Evolutionary conservation across 1,139 yeast genomes (phyloP).

Genomic region (Saccharomycopsis hybrid): DNA sequence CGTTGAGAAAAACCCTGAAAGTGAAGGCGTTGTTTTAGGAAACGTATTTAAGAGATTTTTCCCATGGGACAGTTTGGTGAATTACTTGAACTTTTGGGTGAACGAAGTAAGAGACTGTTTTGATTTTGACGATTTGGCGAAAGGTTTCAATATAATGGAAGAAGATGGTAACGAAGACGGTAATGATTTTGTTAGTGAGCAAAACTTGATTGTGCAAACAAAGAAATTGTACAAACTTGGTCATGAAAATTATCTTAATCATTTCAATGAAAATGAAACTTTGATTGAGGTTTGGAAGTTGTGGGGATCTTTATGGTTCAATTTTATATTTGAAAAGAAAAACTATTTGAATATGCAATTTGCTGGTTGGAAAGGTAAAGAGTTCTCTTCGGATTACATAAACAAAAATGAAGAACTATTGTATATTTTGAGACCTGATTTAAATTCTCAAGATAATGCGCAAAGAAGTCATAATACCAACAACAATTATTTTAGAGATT

Average conservation of each 20-base stretch:
- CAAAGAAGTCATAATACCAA: slow-evolving; percentile 20
- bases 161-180: slow-evolving; percentile 21
- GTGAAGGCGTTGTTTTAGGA: slow-evolving; percentile 46
- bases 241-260: slow-evolving; percentile 30
- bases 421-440: slow-evolving; percentile 19
- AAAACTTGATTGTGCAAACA: slow-evolving; percentile 19
- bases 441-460: slow-evolving; percentile 20
- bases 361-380: slow-evolving; percentile 50
- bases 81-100: slow-evolving; percentile 43
- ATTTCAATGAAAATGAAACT: slow-evolving; percentile 51
- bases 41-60: slow-evolving; percentile 44
- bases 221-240: slow-evolving; percentile 18
- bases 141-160: slow-evolving; percentile 26
- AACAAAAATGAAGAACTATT: slow-evolving; percentile 19
- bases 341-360: slow-evolving; percentile 46
- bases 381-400: slow-evolving; percentile 47
- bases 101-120: slow-evolving; percentile 33
- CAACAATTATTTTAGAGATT: slow-evolving; percentile 21
- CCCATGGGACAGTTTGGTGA: slow-evolving; percentile 63
- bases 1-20: slow-evolving; percentile 39
- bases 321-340: slow-evolving; percentile 42
- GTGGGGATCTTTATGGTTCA: slow-evolving; percentile 83
- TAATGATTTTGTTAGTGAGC: slow-evolving; percentile 22
- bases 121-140: slow-evolving; percentile 23
- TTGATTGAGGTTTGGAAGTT: slow-evolving; percentile 77